Base-by-base conservation (phyloP, 2,329 filamentous ascomycete genomes). In the Fulvia fulva region DNA sequence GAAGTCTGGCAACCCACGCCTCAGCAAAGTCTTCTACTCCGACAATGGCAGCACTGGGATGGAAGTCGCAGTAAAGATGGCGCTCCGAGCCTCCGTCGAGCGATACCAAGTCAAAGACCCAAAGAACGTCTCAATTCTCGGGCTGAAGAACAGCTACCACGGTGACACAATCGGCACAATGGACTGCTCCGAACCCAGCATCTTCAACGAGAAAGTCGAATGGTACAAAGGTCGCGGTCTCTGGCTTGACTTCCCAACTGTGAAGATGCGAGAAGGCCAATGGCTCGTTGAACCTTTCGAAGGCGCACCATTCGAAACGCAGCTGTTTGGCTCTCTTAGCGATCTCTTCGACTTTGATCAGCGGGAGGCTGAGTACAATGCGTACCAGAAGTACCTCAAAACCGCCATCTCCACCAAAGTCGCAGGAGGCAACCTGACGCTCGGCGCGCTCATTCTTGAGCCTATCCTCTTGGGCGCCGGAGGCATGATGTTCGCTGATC, bases 141-240 rank as follows among this genome's bases (percentile, higher is more conserved):
- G 90, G 0, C 76, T 95, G 9, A 89, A 87, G 69, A 89, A 89
- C 0, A 89, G 87, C 64, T 95, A 95, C 67, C 91, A 95, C 66
- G 91, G 90, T 1, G 91, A 95, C 68, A 95, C 90, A 0, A 91
- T 95, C 49, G 90, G 90, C 0, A 89, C 89, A 0, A 94, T 95
- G 91, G 90, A 94, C 71, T 89, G 86, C 54, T 85, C 88, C 0
- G 89, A 94, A 68, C 90, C 90, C 0, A 87, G 83, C 32, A 83
- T 83, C 0, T 95, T 82, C 71, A 95, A 95, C 67, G 83, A 90
- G 66, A 90, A 90, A 70, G 87, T 92, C 0, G 90, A 94, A 68
- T 95, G 90, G 90, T 95, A 95, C 69, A 77, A 84, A 59, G 89
- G 89, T 0, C 85, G 85, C 50, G 90, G 91, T 0, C 65, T 85